A percentile compares a stretch with the other conserved stretches of the same genome.
These are phyloP conservation scores for Platanus orientalis DNA, from an alignment of 164 flowering plant genomes.

Conservation along the genomic window DNA sequence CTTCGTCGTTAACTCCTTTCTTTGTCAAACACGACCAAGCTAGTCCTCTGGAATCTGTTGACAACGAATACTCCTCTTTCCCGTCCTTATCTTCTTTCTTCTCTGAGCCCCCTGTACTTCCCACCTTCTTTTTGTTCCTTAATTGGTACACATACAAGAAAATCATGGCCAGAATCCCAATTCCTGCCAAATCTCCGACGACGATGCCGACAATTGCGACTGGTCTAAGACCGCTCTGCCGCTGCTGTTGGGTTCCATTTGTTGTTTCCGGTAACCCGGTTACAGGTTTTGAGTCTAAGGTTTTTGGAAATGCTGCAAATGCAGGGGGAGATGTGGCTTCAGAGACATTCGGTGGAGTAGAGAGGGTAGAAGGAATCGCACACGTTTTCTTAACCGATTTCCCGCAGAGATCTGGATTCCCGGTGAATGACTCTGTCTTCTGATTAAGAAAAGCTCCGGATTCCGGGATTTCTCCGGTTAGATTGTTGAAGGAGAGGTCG, in stretches of 20 bases:
- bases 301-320: slow-evolving; percentile 56
- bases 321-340: slow-evolving; percentile 47
- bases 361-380: slow-evolving; percentile 47
- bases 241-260: slow-evolving; percentile 5
- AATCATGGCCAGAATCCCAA: slow-evolving; percentile 40
- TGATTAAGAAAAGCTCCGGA: slow-evolving; percentile 38
- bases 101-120: slow-evolving; percentile 17
- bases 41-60: slow-evolving; percentile 9
- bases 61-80: slow-evolving; percentile 4
- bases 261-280: slow-evolving; percentile 12
- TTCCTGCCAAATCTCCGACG: slow-evolving; percentile 60
- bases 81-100: slow-evolving; percentile 8
- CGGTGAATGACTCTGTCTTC: slow-evolving; percentile 43
- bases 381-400: slow-evolving; percentile 62
- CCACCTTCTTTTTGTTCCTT: slow-evolving; percentile 19
- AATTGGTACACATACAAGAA: slow-evolving; percentile 45
- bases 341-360: slow-evolving; percentile 47
- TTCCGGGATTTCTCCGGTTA: slow-evolving; percentile 67
- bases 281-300: slow-evolving; percentile 22
- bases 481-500: slow-evolving; percentile 68
- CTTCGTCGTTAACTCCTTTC: slow-evolving; percentile 24
- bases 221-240: slow-evolving; percentile 38
- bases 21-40: slow-evolving; percentile 40
- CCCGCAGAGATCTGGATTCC: slow-evolving; percentile 74
- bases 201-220: slow-evolving; percentile 46